Evolutionary conservation across 75 land plant species (phyloP), one percentile per base, ranked within the genome.

Genomic region (Selaginella tamariscina): DNA sequence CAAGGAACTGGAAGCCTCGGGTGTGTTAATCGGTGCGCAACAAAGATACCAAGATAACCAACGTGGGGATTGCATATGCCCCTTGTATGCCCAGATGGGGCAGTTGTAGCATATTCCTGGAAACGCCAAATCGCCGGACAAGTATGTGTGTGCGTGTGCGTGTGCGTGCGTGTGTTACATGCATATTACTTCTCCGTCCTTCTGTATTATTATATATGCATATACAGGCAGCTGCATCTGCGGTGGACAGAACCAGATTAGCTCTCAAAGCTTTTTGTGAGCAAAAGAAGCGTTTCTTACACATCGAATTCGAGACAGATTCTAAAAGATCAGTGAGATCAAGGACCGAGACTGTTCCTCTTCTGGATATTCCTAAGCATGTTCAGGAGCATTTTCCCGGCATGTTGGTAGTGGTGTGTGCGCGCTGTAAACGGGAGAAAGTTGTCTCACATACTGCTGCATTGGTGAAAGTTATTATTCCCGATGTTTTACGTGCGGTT

Each of bases 211-310:
- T n/a, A n/a, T n/a, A n/a, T n/a, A n/a, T n/a, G n/a, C n/a, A n/a
- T n/a, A n/a, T n/a, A n/a, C n/a, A n/a, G n/a, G 99, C 99, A 73
- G 99, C 91, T 69, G 96, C 96, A 31, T 90, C 96, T 60, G 96
- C 96, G 2, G 88, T 87, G 68, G 99, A 95, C 54, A 72, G 96
- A 54, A 84, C 96, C 49, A 90, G 96, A 70, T 74, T 95, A 56
- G 99, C 99, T 32, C 80, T 95, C 27, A 95, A 85, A 77, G 86
- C 99, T 27, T 95, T 90, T 75, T 80, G 86, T 22, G 96, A 95
- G 60, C 96, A 95, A 71, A 95, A 90, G 64, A 80, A 67, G 68
- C 85, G 86, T 0, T 90, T 87, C 71, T 87, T 95, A 70, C 96
- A 86, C 86, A 82, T 31, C 78, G 83, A 49, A 70, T 33, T 22